These are phyloP conservation scores for Wallacemonas collosoma DNA, from an alignment of 208 protist species.

Conservation along the genomic window DNA sequence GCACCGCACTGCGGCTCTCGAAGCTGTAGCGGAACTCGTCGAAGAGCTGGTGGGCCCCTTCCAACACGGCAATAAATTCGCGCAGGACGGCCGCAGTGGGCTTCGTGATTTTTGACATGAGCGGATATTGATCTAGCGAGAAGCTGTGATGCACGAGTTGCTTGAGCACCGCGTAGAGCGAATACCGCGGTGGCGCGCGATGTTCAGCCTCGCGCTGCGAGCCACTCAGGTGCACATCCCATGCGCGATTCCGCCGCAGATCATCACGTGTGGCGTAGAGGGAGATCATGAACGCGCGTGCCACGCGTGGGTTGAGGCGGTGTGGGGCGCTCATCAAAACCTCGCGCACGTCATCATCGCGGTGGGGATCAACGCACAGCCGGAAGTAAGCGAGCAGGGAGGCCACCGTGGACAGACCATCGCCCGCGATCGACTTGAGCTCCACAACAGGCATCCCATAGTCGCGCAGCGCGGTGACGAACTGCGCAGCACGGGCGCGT, in stretches of 20 bases:
- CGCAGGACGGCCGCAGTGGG: slow-evolving; percentile 12
- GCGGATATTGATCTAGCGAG: slow-evolving; percentile 23
- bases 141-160: slow-evolving; percentile 45
- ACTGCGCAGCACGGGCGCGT: slow-evolving; percentile 41
- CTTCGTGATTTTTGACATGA: slow-evolving; percentile 23
- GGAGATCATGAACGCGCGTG: slow-evolving; percentile 13
- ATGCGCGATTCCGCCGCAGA: neutral
- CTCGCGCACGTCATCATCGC: slow-evolving; percentile 60
- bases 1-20: neutral
- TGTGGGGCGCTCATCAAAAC: slow-evolving; percentile 43
- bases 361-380: slow-evolving; percentile 55
- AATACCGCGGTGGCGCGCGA: slow-evolving; percentile 10
- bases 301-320: slow-evolving; percentile 27
- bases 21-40: neutral
- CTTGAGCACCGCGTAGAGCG: slow-evolving; percentile 38
- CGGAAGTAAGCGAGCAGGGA: slow-evolving; percentile 65
- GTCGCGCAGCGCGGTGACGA: slow-evolving; percentile 35
- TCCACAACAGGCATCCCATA: slow-evolving; percentile 57
- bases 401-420: slow-evolving; percentile 38
- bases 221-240: neutral
- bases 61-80: slow-evolving; percentile 11
- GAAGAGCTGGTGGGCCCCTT: slow-evolving; percentile 16
- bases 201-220: too few relatives aligned
- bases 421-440: slow-evolving; percentile 32
- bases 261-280: slow-evolving; percentile 12